Evolutionary conservation across 2,329 filamentous ascomycete genomes (phyloP).

Genomic region (Claviceps fusiformis): DNA sequence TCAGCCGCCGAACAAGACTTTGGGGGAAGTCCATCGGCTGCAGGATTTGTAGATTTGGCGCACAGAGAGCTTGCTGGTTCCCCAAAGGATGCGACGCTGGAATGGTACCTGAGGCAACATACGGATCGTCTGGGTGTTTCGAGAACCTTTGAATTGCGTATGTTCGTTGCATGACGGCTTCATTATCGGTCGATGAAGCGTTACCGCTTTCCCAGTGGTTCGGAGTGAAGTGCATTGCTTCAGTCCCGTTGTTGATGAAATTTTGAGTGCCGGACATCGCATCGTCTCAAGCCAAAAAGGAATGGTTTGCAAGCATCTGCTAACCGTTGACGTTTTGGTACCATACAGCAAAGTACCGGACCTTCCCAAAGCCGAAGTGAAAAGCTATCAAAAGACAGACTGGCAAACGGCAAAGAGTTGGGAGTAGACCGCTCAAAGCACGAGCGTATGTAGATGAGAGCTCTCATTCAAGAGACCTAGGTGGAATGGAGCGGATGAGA

Average conservation of each 20-base stretch:
- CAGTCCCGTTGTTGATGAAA: background rate
- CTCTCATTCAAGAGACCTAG: background rate
- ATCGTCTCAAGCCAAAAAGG: background rate
- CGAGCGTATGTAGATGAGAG: background rate
- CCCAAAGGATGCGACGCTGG: background rate
- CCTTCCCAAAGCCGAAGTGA: no score
- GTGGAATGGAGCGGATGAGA: background rate
- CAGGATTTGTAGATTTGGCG: background rate
- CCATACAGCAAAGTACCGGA: background rate
- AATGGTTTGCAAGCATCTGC: background rate
- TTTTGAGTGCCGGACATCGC: background rate
- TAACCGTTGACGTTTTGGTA: background rate
- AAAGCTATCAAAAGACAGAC: background rate
- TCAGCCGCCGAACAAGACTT: slow-evolving; percentile 18
- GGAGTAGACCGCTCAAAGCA: background rate
- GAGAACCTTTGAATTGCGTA: slow-evolving; percentile 2
- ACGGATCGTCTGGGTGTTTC: slow-evolving; percentile 1
- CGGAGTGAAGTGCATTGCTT: background rate
- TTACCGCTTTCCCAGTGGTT: background rate
- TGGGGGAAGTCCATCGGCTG: background rate
- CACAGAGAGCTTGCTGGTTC: background rate
- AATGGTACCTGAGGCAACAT: background rate
- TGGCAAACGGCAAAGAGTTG: background rate
- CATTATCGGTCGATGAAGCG: background rate
- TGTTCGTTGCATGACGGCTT: background rate